Conservation (phyloP, 2,329 filamentous ascomycete species). For the Sordariomycetes sp. region DNA sequence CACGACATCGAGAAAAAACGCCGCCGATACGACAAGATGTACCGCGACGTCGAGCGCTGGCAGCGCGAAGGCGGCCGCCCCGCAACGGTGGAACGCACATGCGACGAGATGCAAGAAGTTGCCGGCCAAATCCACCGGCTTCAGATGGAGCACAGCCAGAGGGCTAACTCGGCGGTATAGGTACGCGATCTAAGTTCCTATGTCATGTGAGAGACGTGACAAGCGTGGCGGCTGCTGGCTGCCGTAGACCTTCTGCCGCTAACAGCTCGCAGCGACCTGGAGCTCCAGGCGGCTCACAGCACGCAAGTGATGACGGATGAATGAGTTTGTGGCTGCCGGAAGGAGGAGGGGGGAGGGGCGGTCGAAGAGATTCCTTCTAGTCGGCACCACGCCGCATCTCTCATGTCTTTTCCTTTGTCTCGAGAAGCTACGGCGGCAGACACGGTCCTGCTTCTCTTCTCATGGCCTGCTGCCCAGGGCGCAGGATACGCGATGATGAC, state of each 20-base stretch:
- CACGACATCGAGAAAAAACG: constrained; percentile 82
- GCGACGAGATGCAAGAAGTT: constrained; percentile 60
- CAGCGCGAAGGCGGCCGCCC: constrained; percentile 62
- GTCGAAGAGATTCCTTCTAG: neutral
- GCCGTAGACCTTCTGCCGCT: too few relatives aligned
- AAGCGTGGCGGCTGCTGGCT: too few relatives aligned
- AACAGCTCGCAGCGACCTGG: too few relatives aligned
- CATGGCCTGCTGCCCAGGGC: too few relatives aligned
- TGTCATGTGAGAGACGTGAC: neutral
- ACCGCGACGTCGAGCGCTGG: constrained; percentile 70
- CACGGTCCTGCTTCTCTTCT: neutral
- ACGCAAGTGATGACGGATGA: too few relatives aligned
- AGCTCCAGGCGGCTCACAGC: too few relatives aligned
- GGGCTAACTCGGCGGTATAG: too few relatives aligned
- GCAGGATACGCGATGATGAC: neutral
- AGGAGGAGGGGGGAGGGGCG: too few relatives aligned
- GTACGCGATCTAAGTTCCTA: too few relatives aligned
- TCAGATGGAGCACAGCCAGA: constrained; percentile 25
- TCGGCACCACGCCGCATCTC: too few relatives aligned
- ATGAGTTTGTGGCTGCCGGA: too few relatives aligned
- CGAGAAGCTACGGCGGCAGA: too few relatives aligned
- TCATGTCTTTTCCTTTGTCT: neutral
- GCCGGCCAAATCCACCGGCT: constrained; percentile 47
- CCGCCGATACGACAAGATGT: constrained; percentile 65
- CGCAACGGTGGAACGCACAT: constrained; percentile 64